A percentile compares a stretch with the other conserved stretches of the same genome.
These are phyloP conservation scores for Arctium lappa DNA, from an alignment of 129 eudicot genomes.

Conservation along the genomic window DNA sequence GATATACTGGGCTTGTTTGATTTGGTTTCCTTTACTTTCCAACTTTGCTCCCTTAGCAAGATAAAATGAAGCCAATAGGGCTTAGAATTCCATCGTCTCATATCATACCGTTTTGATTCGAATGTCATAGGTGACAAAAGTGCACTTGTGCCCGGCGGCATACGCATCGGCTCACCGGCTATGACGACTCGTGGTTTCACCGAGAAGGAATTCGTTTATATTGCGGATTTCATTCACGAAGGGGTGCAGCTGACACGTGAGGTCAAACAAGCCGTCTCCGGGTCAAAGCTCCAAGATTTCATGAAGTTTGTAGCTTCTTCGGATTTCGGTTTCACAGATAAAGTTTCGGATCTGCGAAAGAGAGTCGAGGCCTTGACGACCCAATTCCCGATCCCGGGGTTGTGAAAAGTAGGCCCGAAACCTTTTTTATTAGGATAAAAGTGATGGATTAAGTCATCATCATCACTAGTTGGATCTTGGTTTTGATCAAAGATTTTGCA, in stretches of 20 bases:
- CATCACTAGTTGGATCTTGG: constrained; percentile 18
- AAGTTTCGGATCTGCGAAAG: constrained; percentile 48
- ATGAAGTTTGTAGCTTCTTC: constrained; percentile 59
- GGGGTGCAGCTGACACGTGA: constrained; percentile 82
- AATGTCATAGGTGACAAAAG: constrained; percentile 73
- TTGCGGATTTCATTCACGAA: constrained; percentile 80
- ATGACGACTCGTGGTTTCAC: constrained; percentile 94
- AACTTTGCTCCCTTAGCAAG: not conserved
- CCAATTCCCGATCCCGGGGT: constrained; percentile 78
- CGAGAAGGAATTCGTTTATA: constrained; percentile 59
- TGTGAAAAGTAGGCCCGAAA: constrained; percentile 31
- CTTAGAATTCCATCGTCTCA: not conserved
- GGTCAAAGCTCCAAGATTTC: constrained; percentile 83
- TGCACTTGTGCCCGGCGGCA: constrained; percentile 94
- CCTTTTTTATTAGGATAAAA: constrained; percentile 1
- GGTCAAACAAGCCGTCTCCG: constrained; percentile 58
- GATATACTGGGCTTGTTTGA: not conserved
- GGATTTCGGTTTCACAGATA: constrained; percentile 55
- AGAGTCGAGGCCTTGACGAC: constrained; percentile 77
- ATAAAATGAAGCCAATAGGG: not conserved
- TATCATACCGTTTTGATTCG: constrained; percentile 2
- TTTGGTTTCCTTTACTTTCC: not conserved
- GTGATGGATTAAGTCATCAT: not conserved
- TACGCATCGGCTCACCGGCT: constrained; percentile 90
- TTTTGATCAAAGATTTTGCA: constrained; percentile 15